Evolutionary conservation across 345 rosid genomes (phyloP), one percentile per base, ranked within the genome.

Genomic region (Cardamine occulta): DNA sequence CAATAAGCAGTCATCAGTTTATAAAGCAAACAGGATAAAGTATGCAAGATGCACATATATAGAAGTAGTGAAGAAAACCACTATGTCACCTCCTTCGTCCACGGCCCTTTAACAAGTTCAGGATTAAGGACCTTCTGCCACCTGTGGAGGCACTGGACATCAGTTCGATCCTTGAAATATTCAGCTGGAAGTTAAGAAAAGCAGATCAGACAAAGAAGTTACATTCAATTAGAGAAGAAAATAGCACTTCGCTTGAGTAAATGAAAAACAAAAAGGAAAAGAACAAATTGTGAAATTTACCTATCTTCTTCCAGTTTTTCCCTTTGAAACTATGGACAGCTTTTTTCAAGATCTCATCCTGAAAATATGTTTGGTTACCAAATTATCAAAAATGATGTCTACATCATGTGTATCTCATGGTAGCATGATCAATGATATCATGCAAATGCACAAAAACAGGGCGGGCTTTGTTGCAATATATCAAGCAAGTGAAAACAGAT

Each of bases 121-220:
- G 99, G 99, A 80, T 96, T 89, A 79, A 96, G 85, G 80, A 96
- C 99, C 86, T 96, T 96, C 85, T 96, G 99, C 99, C 99, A 96
- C 81, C 99, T 86, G 84, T 96, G 99, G 39, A 96, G 88, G 86
- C 99, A 96, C 72, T 96, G 99, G 62, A 96, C 99, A 87, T 96
- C 99, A 48, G 99, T 93, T 73, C 98, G 89, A 56, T 96, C 98
- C 83, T 96, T 96, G 88, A 96, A 96, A 83, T 93, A 93, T 80
- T 92, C 99, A 23, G 99, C 99, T 96, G 84, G 79, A 87, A 75
- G 44, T 79, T 55, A 73, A 49, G 42, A 52, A 79, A 78, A 63
- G 26, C 54, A 32, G 72, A 66, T 49, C 77, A 83, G 80, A 82
- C 59, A 82, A 75, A 81, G 49, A 59, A 37, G 44, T 32, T 58